Conservation (phyloP, 1,139 yeast genomes). For the Kodamaea plutei region DNA sequence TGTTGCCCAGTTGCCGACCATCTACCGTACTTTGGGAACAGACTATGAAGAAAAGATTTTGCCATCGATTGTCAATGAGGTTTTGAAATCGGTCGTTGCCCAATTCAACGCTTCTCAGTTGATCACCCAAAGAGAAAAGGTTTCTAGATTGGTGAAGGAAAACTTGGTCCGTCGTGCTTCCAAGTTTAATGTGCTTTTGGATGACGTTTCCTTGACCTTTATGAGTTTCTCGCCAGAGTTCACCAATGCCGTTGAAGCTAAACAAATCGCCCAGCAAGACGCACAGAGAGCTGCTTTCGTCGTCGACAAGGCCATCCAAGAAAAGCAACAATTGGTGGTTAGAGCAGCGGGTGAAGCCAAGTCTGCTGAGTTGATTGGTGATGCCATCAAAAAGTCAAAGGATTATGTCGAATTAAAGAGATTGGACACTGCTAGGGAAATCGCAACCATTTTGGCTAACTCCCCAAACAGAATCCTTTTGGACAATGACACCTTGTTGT, state of each 20-base stretch:
- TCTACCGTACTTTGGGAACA: conserved; percentile 85
- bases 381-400: conserved; percentile 91
- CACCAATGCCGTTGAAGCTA: conserved; percentile 96
- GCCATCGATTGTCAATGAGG: conserved; percentile 97
- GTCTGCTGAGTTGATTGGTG: conserved; percentile 97
- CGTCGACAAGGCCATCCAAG: conserved; percentile 96
- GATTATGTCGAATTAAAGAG: conserved; percentile 96
- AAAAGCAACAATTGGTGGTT: conserved; percentile 93
- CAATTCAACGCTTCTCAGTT: conserved; percentile 97
- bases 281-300: conserved; percentile 97
- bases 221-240: conserved; percentile 99
- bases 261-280: conserved; percentile 98
- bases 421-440: conserved; percentile 95
- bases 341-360: conserved; percentile 98
- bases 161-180: conserved; percentile 88
- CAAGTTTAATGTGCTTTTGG: conserved; percentile 80
- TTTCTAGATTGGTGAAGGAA: conserved; percentile 86
- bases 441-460: conserved; percentile 76
- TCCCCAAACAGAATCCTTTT: conserved; percentile 90
- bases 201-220: conserved; percentile 91
- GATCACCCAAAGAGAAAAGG: conserved; percentile 97
- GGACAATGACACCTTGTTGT: conserved; percentile 86
- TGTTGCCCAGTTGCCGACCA: conserved; percentile 68
- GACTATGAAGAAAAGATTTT: conserved; percentile 96
- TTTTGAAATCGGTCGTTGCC: conserved; percentile 92